Evolutionary conservation across 108 stramenopile genomes (phyloP).

Genomic region (Cyclotella kingstonii): DNA sequence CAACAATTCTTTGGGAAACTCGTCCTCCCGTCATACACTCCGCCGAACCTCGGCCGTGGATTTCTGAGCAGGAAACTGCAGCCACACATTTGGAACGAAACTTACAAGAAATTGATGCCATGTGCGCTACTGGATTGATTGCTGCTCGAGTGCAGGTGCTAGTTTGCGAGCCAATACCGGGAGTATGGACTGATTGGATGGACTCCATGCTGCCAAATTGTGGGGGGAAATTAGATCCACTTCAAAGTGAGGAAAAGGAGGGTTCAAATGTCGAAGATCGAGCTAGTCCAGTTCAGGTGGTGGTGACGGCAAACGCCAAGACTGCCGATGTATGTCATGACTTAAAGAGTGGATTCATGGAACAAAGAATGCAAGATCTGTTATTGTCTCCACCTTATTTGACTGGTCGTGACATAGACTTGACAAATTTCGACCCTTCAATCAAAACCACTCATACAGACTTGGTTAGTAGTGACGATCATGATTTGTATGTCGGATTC

Average conservation of each 20-base stretch:
- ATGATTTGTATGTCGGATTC: slow-evolving; percentile 78
- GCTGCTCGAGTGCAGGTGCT: slow-evolving; percentile 80
- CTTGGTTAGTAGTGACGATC: slow-evolving; percentile 81
- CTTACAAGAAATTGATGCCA: slow-evolving; percentile 79
- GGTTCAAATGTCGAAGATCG: slow-evolving; percentile 68
- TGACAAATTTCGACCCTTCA: slow-evolving; percentile 40
- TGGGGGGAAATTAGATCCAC: slow-evolving; percentile 65
- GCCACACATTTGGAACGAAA: slow-evolving; percentile 80
- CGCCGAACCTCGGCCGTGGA: slow-evolving; percentile 71
- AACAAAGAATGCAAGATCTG: slow-evolving; percentile 79
- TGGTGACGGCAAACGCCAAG: slow-evolving; percentile 70
- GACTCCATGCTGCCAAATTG: slow-evolving; percentile 72
- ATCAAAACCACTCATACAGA: slow-evolving; percentile 79
- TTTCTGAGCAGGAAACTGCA: slow-evolving; percentile 82
- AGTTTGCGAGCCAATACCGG: slow-evolving; percentile 84
- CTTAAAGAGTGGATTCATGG: slow-evolving; percentile 87
- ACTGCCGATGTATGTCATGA: slow-evolving; percentile 86
- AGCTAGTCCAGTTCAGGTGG: slow-evolving; percentile 82
- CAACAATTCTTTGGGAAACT: slow-evolving; percentile 87
- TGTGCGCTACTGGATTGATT: slow-evolving; percentile 82
- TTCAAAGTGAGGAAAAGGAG: slow-evolving; percentile 25
- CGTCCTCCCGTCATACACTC: slow-evolving; percentile 56
- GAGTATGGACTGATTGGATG: slow-evolving; percentile 88
- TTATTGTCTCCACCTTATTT: slow-evolving; percentile 74
- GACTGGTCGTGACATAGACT: slow-evolving; percentile 41